Base-by-base conservation (phyloP, 352 stramenopile species). In the Phytophthora fragariaefolia region DNA sequence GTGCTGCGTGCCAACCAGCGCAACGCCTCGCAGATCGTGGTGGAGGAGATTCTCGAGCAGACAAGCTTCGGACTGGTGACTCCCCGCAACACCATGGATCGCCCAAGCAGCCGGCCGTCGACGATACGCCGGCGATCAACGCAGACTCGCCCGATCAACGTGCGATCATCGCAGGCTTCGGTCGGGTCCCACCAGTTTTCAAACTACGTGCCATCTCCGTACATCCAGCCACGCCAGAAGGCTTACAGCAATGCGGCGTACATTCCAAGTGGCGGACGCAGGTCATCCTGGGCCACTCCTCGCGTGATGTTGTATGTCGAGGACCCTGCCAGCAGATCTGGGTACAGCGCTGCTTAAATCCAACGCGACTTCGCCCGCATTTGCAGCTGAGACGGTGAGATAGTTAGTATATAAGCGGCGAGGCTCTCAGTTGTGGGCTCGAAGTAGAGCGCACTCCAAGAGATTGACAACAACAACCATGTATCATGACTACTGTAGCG, bases 1-100 rank as follows among this genome's bases (percentile, higher is more conserved):
- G 63, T 87, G 20, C 20, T 87, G 38, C 60, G 58, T 12, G 67
- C 76, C 43, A 82, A 71, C 55, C 70, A 81, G 47, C 74, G 80
- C 45, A 79, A 70, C 32, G 72, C 74, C 2, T 63, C 69, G 15
- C 65, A 80, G 50, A 71, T 85, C 26, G 79, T 80, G 1, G 58
- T 80, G 8, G 79, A 83, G 28, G 76, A 85, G 34, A 69, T 87
- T 42, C 54, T 70, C 22, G 59, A 70, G 45, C 47, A 64, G 45
- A 68, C 50, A 4, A 71, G 51, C 63, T 71, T 74, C 36, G 57
- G 32, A 18, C 62, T 72, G 8, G 40, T 66, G n/a, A 76, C 66
- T 43, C 60, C 63, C 32, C 27, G 26, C 27, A 63, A 42, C 26
- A 62, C 61, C 0, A 53, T 56, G 40, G 47, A 66, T 23, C 58